These are phyloP conservation scores for Plasmodium cynomolgi DNA, from an alignment of 169 alveolate genomes.

Conservation along the genomic window DNA sequence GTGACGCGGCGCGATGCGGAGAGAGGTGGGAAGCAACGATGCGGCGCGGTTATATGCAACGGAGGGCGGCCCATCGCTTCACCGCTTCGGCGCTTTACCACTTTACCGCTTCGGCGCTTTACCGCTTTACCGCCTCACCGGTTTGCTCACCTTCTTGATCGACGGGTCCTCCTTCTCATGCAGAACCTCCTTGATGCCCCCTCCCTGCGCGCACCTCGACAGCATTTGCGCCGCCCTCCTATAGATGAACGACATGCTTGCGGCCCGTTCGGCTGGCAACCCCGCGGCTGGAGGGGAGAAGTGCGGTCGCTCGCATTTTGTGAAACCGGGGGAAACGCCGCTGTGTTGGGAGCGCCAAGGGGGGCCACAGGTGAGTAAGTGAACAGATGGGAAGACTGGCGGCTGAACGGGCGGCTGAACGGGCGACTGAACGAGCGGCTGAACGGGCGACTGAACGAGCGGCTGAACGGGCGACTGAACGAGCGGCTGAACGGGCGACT, in stretches of 20 bases:
- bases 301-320: neutral
- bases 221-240: conserved; percentile 66
- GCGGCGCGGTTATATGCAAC: neutral
- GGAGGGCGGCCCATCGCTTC: neutral
- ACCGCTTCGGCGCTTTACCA: neutral
- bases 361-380: neutral
- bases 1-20: no score
- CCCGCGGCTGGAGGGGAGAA: neutral
- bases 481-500: neutral
- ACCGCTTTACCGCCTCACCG: neutral
- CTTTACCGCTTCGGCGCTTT: neutral
- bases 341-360: neutral
- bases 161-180: conserved; percentile 47
- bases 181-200: conserved; percentile 39
- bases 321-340: neutral
- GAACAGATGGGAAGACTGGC: neutral
- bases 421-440: neutral
- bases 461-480: neutral
- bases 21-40: no score
- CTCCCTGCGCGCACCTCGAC: conserved; percentile 14
- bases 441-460: neutral
- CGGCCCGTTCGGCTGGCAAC: neutral
- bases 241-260: conserved; percentile 53
- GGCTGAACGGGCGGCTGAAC: neutral
- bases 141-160: conserved; percentile 25